These are phyloP conservation scores for Chloroidium sp. DNA, from an alignment of 163 green algal species.

Conservation along the genomic window DNA sequence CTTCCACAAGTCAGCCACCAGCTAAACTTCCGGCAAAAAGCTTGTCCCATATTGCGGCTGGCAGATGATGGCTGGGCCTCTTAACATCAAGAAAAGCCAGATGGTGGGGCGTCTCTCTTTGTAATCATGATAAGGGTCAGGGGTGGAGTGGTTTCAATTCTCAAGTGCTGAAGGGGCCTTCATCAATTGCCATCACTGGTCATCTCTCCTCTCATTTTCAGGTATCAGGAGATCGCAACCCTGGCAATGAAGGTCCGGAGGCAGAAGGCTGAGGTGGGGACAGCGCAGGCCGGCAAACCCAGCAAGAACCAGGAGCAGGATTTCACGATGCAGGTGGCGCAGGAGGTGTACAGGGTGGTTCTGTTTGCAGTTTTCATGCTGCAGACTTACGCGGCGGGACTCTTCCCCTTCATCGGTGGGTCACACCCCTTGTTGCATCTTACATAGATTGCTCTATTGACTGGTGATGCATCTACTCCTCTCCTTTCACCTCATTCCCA, in stretches of 20 bases:
- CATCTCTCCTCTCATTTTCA: background rate
- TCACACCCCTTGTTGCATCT: background rate
- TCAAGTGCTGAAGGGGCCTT: too few relatives aligned
- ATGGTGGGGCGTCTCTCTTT: too few relatives aligned
- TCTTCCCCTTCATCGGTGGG: conserved; percentile 51
- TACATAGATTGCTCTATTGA: background rate
- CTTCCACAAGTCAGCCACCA: background rate
- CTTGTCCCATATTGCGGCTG: background rate
- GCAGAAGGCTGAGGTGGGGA: background rate
- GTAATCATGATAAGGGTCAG: too few relatives aligned
- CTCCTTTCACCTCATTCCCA: too few relatives aligned
- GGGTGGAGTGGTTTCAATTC: too few relatives aligned
- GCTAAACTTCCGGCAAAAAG: background rate
- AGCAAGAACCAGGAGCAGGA: conserved; percentile 8
- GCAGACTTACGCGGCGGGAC: conserved; percentile 40
- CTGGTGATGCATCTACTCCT: background rate
- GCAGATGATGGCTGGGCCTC: too few relatives aligned
- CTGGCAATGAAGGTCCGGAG: conserved; percentile 15
- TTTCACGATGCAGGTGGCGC: conserved; percentile 25
- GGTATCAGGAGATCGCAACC: conserved; percentile 40
- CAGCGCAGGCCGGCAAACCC: conserved; percentile 1
- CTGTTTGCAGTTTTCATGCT: conserved; percentile 59
- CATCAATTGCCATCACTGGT: too few relatives aligned
- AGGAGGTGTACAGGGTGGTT: conserved; percentile 66
- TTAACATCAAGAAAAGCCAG: too few relatives aligned